These are phyloP conservation scores for Hyaloscypha bicolor DNA, from an alignment of 495 filamentous ascomycete genomes.

Conservation along the genomic window DNA sequence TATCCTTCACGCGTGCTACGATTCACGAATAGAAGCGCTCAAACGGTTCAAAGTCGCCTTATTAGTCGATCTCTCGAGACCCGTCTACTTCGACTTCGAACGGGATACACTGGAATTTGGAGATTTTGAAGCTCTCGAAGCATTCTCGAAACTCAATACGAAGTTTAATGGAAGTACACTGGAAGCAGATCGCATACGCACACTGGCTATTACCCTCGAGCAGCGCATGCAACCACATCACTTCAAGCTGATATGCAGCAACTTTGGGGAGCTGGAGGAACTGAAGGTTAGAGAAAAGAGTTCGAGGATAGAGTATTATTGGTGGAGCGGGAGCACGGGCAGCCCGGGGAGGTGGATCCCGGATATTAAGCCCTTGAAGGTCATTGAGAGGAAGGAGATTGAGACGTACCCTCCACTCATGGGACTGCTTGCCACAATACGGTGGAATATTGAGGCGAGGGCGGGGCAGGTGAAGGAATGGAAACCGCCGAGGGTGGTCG, in stretches of 20 bases:
- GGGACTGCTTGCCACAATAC: not conserved
- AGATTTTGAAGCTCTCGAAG: not conserved
- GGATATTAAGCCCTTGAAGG: not conserved
- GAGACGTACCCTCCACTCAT: not conserved
- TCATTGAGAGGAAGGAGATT: slow-evolving; percentile 3
- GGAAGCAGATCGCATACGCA: slow-evolving; percentile 1
- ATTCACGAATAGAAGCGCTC: slow-evolving; percentile 3
- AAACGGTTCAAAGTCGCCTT: slow-evolving; percentile 1
- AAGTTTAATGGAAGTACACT: not conserved
- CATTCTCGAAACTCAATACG: slow-evolving; percentile 7
- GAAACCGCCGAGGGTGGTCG: not conserved
- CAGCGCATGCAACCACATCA: not conserved
- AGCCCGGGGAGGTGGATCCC: too few species aligned
- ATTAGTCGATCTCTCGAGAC: not conserved
- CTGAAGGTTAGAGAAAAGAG: slow-evolving; percentile 6
- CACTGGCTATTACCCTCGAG: not conserved
- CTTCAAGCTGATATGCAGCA: slow-evolving; percentile 8
- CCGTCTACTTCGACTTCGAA: slow-evolving; percentile 2
- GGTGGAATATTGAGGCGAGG: slow-evolving; percentile 8
- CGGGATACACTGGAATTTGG: slow-evolving; percentile 7
- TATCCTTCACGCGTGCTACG: slow-evolving; percentile 4
- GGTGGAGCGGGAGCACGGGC: too few species aligned
- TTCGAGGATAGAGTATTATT: not conserved
- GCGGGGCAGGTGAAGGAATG: not conserved
- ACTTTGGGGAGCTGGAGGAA: not conserved